Evolutionary conservation across 257 asterid species (phyloP).

Genomic region (Echium plantagineum): DNA sequence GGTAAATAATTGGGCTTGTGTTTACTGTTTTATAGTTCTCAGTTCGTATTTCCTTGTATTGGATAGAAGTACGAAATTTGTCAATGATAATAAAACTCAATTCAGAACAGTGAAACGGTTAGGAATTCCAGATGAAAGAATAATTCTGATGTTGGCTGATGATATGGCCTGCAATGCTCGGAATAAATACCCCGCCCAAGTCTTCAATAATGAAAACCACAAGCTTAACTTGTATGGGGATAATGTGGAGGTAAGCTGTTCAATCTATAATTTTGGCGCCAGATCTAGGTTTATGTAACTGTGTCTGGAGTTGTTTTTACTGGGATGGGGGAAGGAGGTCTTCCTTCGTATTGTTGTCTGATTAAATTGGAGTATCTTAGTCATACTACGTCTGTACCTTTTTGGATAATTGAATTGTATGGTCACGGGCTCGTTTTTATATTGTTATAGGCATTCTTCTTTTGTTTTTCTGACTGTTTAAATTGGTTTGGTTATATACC

Average conservation of each 20-base stretch:
- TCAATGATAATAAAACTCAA: slow-evolving; percentile 1
- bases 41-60: not conserved
- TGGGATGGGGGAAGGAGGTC: not conserved
- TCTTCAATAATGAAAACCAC: slow-evolving; percentile 93
- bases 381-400: no score
- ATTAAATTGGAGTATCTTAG: no score
- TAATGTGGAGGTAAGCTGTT: slow-evolving; percentile 72
- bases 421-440: no score
- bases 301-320: not conserved
- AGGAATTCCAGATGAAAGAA: slow-evolving; percentile 99
- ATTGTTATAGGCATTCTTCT: no score
- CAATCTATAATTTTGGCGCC: not conserved
- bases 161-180: slow-evolving; percentile 99
- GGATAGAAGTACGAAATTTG: not conserved
- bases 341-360: no score
- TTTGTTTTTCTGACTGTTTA: no score
- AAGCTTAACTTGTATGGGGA: slow-evolving; percentile 88
- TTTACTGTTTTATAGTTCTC: not conserved
- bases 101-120: slow-evolving; percentile 88
- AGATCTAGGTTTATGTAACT: no score
- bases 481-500: no score
- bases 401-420: no score
- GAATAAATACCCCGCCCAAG: slow-evolving; percentile 96
- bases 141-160: slow-evolving; percentile 93
- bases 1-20: slow-evolving; percentile 27